Conservation (phyloP, 345 rosid species). For the Xanthoceras sorbifolium region DNA sequence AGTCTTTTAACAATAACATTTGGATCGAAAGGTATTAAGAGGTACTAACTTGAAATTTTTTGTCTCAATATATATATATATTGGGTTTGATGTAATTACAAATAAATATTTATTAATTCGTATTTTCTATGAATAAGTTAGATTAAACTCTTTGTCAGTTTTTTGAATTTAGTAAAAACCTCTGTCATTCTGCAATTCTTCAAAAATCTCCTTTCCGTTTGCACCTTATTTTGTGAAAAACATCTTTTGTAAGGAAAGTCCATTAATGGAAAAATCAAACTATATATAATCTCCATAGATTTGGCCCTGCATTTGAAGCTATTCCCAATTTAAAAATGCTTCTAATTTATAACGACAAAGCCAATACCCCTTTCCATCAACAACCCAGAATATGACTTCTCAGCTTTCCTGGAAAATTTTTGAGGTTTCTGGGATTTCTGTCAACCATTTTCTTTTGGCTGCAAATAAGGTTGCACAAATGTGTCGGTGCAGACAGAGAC, state of each 20-base stretch:
- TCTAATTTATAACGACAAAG: not conserved
- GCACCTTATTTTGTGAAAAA: too few relatives aligned
- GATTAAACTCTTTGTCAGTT: too few relatives aligned
- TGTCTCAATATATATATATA: too few relatives aligned
- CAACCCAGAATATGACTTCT: constrained; percentile 19
- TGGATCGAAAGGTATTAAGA: too few relatives aligned
- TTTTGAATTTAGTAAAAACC: too few relatives aligned
- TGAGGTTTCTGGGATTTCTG: not conserved
- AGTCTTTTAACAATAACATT: too few relatives aligned
- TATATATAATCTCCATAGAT: not conserved
- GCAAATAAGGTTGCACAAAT: not conserved
- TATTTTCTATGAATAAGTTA: too few relatives aligned
- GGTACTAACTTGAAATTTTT: too few relatives aligned
- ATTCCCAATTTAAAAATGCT: not conserved
- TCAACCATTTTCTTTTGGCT: not conserved
- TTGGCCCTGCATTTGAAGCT: constrained; percentile 8
- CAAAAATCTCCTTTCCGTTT: too few relatives aligned
- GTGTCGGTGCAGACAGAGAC: not conserved
- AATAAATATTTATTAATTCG: too few relatives aligned
- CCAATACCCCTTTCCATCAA: not conserved
- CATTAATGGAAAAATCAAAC: not conserved
- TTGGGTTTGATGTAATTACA: too few relatives aligned
- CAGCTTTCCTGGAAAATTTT: constrained; percentile 23
- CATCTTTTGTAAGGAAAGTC: not conserved
- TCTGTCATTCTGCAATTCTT: too few relatives aligned